Conservation (phyloP, 2,329 filamentous ascomycete species). For the Ophiocordyceps camponoti-leonardi region DNA sequence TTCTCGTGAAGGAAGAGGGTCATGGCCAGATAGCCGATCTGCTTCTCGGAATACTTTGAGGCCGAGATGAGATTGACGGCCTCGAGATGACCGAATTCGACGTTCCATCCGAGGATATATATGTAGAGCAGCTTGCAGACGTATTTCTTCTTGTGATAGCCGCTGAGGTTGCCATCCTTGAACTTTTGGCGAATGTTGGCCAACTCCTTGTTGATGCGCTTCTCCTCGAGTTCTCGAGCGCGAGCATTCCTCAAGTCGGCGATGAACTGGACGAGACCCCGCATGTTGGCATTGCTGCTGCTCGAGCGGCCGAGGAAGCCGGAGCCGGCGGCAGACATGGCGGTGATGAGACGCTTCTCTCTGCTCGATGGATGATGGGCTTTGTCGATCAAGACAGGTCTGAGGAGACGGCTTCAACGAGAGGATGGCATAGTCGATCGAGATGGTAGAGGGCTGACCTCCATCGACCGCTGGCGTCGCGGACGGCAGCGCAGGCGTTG, state of each 20-base stretch:
- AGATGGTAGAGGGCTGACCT: conserved; percentile 8
- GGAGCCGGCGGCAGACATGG: conserved; percentile 38
- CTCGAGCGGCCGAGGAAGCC: conserved; percentile 51
- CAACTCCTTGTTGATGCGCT: conserved; percentile 97
- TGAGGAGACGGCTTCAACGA: conserved; percentile 6
- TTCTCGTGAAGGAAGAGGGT: conserved; percentile 94
- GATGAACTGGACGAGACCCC: conserved; percentile 92
- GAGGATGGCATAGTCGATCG: conserved; percentile 15
- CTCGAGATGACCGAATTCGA: conserved; percentile 96
- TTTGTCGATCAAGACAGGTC: background rate
- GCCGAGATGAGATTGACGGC: conserved; percentile 96
- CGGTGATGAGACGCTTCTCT: conserved; percentile 7
- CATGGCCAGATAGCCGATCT: conserved; percentile 96
- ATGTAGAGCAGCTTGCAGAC: conserved; percentile 99
- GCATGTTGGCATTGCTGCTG: conserved; percentile 50
- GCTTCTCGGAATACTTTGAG: conserved; percentile 96
- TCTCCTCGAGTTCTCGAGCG: conserved; percentile 91
- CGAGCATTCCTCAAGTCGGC: conserved; percentile 89
- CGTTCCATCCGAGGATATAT: conserved; percentile 97
- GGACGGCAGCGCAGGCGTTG: background rate
- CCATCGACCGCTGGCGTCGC: conserved; percentile 7
- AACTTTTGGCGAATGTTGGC: conserved; percentile 98
- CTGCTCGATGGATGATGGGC: background rate
- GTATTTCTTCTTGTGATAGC: conserved; percentile 99
- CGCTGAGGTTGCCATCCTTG: conserved; percentile 83